Evolutionary conservation across 495 filamentous ascomycete species (phyloP).

Genomic region (Aspergillus diversus): DNA sequence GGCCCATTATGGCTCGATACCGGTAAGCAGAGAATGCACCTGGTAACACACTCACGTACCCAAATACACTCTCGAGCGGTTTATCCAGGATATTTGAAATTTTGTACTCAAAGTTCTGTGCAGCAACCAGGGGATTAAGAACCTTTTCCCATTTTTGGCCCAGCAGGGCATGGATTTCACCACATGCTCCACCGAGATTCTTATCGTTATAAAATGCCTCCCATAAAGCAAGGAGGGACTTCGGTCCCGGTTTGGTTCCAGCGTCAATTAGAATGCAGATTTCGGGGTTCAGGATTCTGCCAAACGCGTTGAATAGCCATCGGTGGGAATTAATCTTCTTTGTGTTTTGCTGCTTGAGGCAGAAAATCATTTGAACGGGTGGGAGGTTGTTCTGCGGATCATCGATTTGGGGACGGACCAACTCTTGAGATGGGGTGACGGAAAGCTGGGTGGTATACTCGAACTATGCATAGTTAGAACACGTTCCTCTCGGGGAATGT

Average conservation of each 20-base stretch:
- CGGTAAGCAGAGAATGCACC: slow-evolving; percentile 98
- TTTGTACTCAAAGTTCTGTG: slow-evolving; percentile 99
- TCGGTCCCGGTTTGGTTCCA: slow-evolving; percentile 94
- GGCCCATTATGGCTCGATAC: slow-evolving; percentile 96
- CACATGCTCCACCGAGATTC: slow-evolving; percentile 95
- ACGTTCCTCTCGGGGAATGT: not conserved
- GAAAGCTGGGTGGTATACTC: slow-evolving; percentile 99
- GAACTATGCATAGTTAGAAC: slow-evolving; percentile 54
- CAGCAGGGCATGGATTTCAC: slow-evolving; percentile 99
- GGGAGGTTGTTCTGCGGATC: slow-evolving; percentile 83
- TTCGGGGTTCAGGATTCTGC: slow-evolving; percentile 94
- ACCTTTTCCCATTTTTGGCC: slow-evolving; percentile 89
- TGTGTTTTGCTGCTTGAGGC: slow-evolving; percentile 97
- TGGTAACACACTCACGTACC: slow-evolving; percentile 95
- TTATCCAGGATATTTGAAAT: slow-evolving; percentile 99
- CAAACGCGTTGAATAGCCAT: slow-evolving; percentile 99
- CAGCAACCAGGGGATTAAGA: slow-evolving; percentile 92
- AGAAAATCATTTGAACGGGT: slow-evolving; percentile 98
- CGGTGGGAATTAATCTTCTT: slow-evolving; percentile 99
- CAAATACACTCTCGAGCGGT: slow-evolving; percentile 93
- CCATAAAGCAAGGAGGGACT: slow-evolving; percentile 91
- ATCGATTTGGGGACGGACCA: slow-evolving; percentile 82
- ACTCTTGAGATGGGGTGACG: slow-evolving; percentile 94
- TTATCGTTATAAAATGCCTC: slow-evolving; percentile 99
- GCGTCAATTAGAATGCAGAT: slow-evolving; percentile 96